Evolutionary conservation across 305 asterid species (phyloP).

Genomic region (Fraxinus angustifolia): DNA sequence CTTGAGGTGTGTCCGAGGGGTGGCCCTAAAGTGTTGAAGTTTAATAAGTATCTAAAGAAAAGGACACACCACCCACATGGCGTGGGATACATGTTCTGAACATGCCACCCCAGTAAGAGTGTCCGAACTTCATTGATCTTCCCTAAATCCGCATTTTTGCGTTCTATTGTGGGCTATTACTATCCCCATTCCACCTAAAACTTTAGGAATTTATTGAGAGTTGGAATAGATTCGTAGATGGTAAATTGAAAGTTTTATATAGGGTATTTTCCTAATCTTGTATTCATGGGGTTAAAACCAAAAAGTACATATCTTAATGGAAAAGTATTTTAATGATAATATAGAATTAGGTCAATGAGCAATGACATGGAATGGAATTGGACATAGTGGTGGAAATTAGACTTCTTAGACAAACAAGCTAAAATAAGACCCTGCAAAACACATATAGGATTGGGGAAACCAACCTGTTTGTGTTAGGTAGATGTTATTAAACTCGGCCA

Average conservation of each 20-base stretch:
- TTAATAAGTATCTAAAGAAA: not conserved
- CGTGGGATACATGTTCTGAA: not conserved
- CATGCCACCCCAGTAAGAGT: not conserved
- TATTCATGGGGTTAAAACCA: not conserved
- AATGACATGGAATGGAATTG: not conserved
- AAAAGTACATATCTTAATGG: not conserved
- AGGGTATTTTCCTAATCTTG: not conserved
- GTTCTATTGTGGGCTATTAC: not conserved
- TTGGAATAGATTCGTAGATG: not conserved
- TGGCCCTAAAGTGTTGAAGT: not conserved
- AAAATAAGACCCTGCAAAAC: not conserved
- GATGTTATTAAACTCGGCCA: not conserved
- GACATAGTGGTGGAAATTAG: not conserved
- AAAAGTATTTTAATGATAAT: not conserved
- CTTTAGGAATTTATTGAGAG: not conserved
- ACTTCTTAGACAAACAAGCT: not conserved
- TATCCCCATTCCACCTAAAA: not conserved
- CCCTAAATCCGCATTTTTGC: not conserved
- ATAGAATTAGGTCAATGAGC: not conserved
- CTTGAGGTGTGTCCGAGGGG: not conserved
- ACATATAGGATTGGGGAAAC: not conserved
- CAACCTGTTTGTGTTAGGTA: not conserved
- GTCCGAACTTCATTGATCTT: not conserved
- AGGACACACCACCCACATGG: not conserved
- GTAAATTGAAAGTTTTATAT: not conserved